Evolutionary conservation across 306 rosid genomes (phyloP), one percentile per base, ranked within the genome.

Genomic region (Adenanthera pavonina): DNA sequence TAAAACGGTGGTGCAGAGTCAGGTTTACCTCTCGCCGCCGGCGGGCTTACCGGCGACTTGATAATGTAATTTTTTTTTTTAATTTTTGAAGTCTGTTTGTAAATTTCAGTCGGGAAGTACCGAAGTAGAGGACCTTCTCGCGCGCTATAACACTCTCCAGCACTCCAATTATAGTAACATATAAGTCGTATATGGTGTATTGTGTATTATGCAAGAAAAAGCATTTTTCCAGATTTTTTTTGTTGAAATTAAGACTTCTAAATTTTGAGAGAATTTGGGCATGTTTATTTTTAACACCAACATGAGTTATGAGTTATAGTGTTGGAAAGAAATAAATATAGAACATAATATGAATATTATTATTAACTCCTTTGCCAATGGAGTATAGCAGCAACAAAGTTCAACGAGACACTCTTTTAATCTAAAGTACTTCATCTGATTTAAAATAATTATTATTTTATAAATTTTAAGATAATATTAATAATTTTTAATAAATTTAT

Each of bases 1-100:
- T 8, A 84, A 86, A 56, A 84, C 85, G 20, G 92, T 92, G 76
- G 78, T 92, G 6, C 99, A 93, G 85, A 87, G 99, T 84, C 94
- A 86, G 78, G 99, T 92, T 80, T 93, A 95, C 75, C 48, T 91
- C 85, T 80, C 89, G 74, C 88, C 90, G 82, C 90, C 91, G 86
- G 81, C 46, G 66, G 78, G 81, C 72, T 81, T 65, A 33, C 76
- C 82, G 72, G 73, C 76, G 9, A 86, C 43, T 36, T 59, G 14
- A 48, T 66, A 7, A 10, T 12, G 54, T 44, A 44, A 78, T 79
- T 82, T 65, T 6, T 61, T 33, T 33, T 15, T 75, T 75, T 75
- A 6, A 64, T 8, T 25, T 10, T 57, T 9, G 61, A 60, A 54
- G 68, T 64, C 4, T 79, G 89, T 82, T 78, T 79, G 89, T 85